Conservation (phyloP, 1,284 basidiomycete species). For the Heterobasidion annosum region DNA sequence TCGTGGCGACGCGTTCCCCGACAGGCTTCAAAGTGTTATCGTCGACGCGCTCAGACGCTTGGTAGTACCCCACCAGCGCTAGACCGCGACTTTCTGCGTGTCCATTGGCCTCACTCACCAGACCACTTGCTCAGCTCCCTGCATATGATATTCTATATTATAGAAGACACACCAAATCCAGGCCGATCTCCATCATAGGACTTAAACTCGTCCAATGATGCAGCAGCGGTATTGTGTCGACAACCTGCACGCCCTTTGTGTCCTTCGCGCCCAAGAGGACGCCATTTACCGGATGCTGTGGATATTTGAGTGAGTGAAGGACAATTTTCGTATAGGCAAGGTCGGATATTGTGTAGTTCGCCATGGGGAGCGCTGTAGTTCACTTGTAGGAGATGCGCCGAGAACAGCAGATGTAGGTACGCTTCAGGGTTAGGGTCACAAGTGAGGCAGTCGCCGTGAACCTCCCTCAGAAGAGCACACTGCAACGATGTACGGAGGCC, state of each 20-base stretch:
- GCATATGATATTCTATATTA: not conserved
- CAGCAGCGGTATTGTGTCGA: constrained; percentile 63
- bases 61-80: constrained; percentile 62
- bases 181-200: constrained; percentile 73
- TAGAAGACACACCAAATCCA: constrained; percentile 49
- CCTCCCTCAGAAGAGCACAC: too few relatives aligned
- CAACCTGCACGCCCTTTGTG: constrained; percentile 24
- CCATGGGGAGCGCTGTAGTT: not conserved
- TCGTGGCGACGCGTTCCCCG: constrained; percentile 50
- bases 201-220: constrained; percentile 75
- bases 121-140: not conserved
- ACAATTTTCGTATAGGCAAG: constrained; percentile 59
- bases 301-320: constrained; percentile 67
- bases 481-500: not conserved
- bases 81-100: constrained; percentile 42
- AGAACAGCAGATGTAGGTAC: too few relatives aligned
- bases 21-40: constrained; percentile 51
- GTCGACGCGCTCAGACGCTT: constrained; percentile 54
- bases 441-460: too few relatives aligned
- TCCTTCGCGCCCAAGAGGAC: constrained; percentile 41
- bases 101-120: constrained; percentile 35
- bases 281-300: constrained; percentile 60
- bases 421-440: too few relatives aligned
- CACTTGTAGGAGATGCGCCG: not conserved
- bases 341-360: constrained; percentile 31